Evolutionary conservation across 257 asterid genomes (phyloP), one percentile per base, ranked within the genome.

Genomic region (Agastache rugosa): DNA sequence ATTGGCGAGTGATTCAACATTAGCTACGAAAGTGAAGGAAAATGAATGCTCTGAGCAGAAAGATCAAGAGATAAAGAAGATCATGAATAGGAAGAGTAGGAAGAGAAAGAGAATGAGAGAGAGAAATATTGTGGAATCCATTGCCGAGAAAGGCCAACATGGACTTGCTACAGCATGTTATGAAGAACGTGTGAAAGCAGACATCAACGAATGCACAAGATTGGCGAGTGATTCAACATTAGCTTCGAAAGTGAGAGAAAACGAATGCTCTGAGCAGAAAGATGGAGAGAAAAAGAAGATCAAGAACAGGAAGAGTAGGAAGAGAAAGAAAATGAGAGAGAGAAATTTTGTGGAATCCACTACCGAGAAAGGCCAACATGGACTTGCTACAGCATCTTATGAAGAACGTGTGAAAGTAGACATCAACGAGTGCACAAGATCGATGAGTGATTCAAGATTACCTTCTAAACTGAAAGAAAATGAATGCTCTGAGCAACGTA

Each of bases 251-350:
- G 25, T 15, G 22, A 54, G 67, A 11, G 63, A 20, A 31, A 35
- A 58, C 3, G 45, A 39, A 41, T 48, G 63, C 64, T 65, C 41
- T 39, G 44, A 44, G 67, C 71, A 55, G 63, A 78, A 59, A 73
- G 78, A 53, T 42, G 68, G 51, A 11, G 35, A 17, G 62, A 42
- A 65, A 11, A 75, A 5, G 22, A 25, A 44, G 63, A 75, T 48
- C 55, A 16, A 16, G 47, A 22, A n/a, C 27, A 29, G 64, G 68
- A 53, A 63, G 11, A 70, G 1, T 14, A 20, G 50, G 62, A 72
- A 68, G 50, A 73, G 35, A 37, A 79, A 68, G 79, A 81, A 12
- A 56, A 69, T 68, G 56, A 74, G 41, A 51, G 78, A 70, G 80
- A 78, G 16, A 60, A 29, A 34, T 1, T 20, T 37, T 6, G n/a